Conservation (phyloP, 2,329 filamentous ascomycete genomes). For the Ophiosphaerella herpotricha region DNA sequence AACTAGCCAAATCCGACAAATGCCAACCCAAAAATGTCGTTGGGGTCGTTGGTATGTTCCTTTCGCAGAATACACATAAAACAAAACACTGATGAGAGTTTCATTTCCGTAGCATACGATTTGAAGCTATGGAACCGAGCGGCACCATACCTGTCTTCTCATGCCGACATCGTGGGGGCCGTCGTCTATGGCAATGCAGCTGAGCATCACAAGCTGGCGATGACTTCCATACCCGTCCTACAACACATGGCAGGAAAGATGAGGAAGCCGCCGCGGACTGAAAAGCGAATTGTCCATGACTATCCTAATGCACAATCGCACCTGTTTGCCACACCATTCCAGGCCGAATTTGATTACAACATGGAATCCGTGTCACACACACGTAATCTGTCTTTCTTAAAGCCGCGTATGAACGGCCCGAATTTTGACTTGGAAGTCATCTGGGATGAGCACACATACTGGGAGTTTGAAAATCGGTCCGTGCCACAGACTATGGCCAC, state of each 20-base stretch:
- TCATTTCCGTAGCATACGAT: conserved; percentile 3
- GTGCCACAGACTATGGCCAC: conserved; percentile 74
- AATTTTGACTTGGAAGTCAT: conserved; percentile 73
- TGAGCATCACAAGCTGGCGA: background rate
- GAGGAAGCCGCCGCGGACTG: conserved; percentile 13
- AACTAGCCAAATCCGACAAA: background rate
- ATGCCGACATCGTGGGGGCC: background rate
- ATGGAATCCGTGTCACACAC: conserved; percentile 67
- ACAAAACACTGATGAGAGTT: no score
- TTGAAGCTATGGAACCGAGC: conserved; percentile 7
- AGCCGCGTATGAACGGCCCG: conserved; percentile 63
- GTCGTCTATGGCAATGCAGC: conserved; percentile 1
- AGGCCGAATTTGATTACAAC: conserved; percentile 49
- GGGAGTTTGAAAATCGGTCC: conserved; percentile 68
- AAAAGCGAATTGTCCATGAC: conserved; percentile 37
- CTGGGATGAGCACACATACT: conserved; percentile 76
- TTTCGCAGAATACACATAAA: background rate
- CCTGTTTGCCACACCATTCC: conserved; percentile 59
- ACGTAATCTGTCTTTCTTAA: conserved; percentile 65
- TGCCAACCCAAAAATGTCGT: conserved; percentile 4
- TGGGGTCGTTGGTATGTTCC: conserved; percentile 3
- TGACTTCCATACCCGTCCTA: conserved; percentile 1
- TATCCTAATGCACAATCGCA: conserved; percentile 53
- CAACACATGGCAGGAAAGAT: conserved; percentile 32
- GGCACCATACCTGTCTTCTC: background rate